Evolutionary conservation across 805 yeast species (phyloP).

Genomic region (Debaryomyces hansenii): DNA sequence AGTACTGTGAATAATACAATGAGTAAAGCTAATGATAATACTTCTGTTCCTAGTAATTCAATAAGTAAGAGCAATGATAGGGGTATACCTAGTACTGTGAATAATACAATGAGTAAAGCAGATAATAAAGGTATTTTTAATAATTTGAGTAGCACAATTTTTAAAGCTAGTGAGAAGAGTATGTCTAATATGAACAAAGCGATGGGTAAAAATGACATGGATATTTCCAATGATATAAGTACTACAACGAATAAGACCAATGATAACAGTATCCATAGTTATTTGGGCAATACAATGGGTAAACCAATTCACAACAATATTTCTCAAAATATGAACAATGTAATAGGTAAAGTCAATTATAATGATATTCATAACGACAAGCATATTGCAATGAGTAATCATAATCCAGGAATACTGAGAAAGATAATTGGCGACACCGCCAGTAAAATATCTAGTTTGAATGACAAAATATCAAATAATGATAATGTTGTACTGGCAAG

Average conservation of each 20-base stretch:
- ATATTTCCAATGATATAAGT: neutral
- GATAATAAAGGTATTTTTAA: no score
- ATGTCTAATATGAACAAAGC: neutral
- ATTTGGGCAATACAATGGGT: no score
- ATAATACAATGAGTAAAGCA: neutral
- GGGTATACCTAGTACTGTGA: neutral
- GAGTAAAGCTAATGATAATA: no score
- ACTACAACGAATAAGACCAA: neutral
- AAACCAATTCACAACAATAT: neutral
- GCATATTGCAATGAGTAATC: no score
- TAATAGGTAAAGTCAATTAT: neutral
- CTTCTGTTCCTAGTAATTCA: neutral
- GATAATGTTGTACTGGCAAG: no score
- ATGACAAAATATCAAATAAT: no score
- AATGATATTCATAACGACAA: no score
- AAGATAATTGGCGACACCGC: no score
- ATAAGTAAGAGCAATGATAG: neutral
- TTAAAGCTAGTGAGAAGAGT: neutral
- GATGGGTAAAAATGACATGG: neutral
- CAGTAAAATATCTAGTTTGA: no score
- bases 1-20: neutral
- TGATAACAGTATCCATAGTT: no score
- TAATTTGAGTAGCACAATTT: no score
- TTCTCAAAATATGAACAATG: neutral
- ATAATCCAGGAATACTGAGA: no score